Conservation (phyloP, 1,139 yeast species). For the Debaryomycetaceae sp. region DNA sequence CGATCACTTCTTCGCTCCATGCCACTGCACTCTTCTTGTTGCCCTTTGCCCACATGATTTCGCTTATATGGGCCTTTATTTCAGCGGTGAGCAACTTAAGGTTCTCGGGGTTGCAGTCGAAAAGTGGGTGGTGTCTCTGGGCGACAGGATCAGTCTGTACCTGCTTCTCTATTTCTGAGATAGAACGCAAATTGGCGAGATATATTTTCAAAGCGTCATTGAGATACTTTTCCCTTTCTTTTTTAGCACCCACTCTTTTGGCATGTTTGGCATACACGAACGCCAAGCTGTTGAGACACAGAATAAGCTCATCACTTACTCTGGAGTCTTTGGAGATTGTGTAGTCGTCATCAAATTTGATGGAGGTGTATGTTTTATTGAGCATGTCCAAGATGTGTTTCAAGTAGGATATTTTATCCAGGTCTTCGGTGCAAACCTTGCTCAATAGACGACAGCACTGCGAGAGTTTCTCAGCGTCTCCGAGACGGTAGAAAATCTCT, state of each 20-base stretch:
- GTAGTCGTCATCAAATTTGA: conserved; percentile 24
- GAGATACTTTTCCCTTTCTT: conserved; percentile 16
- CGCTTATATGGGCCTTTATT: conserved; percentile 59
- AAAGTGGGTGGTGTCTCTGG: conserved; percentile 36
- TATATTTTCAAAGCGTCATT: conserved; percentile 33
- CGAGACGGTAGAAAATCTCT: conserved; percentile 35
- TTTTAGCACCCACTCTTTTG: conserved; percentile 5
- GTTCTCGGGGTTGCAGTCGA: conserved; percentile 34
- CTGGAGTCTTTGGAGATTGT: conserved; percentile 25
- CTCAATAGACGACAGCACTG: conserved; percentile 41
- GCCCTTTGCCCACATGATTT: conserved; percentile 62
- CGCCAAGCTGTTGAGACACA: conserved; percentile 36
- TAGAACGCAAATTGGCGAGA: conserved; percentile 31
- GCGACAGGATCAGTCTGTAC: conserved; percentile 17
- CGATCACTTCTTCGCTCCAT: conserved; percentile 59
- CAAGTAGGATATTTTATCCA: conserved; percentile 33
- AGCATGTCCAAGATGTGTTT: conserved; percentile 43
- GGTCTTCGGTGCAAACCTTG: conserved; percentile 21
- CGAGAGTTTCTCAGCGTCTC: conserved; percentile 44
- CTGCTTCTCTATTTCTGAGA: conserved; percentile 19
- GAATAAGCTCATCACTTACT: conserved; percentile 38
- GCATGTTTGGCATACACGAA: conserved; percentile 25
- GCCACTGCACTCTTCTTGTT: conserved; percentile 51
- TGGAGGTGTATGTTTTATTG: conserved; percentile 23
- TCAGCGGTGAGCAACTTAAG: conserved; percentile 29